Percentiles rank a stretch among this genome's conserved stretches.
Evolutionary conservation across 495 filamentous ascomycete species (phyloP).

Genomic region (Pseudotulostoma volvatum): DNA sequence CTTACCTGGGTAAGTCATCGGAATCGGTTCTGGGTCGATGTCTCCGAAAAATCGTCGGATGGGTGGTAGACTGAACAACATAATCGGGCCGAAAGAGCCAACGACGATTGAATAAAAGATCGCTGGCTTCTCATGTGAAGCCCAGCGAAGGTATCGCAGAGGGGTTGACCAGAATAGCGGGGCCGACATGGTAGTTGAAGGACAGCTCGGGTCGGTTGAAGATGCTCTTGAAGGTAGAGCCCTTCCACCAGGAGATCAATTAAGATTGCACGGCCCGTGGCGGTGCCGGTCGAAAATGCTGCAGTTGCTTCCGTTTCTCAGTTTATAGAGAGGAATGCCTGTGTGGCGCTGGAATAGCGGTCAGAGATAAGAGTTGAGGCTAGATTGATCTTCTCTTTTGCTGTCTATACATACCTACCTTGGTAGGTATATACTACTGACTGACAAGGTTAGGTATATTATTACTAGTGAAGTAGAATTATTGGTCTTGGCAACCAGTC

Average conservation of each 20-base stretch:
- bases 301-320: no score
- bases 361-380: no score
- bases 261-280: conserved; percentile 10
- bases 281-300: conserved; percentile 2
- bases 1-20: conserved; percentile 85
- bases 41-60: conserved; percentile 54
- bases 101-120: conserved; percentile 71
- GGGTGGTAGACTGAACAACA: conserved; percentile 50
- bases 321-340: no score
- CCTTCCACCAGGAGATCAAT: conserved; percentile 1
- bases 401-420: no score
- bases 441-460: no score
- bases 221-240: not conserved
- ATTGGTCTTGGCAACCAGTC: conserved; percentile 32
- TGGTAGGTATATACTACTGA: no score
- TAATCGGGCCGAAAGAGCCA: conserved; percentile 52
- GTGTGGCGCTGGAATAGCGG: no score
- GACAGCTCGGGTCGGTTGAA: not conserved
- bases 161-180: conserved; percentile 75
- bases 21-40: conserved; percentile 49
- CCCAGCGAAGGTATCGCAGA: conserved; percentile 71
- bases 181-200: conserved; percentile 37
- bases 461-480: no score
- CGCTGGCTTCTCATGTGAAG: conserved; percentile 69
- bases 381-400: no score